These are phyloP conservation scores for Neurospora pannonica DNA, from an alignment of 495 filamentous ascomycete species.

Conservation along the genomic window DNA sequence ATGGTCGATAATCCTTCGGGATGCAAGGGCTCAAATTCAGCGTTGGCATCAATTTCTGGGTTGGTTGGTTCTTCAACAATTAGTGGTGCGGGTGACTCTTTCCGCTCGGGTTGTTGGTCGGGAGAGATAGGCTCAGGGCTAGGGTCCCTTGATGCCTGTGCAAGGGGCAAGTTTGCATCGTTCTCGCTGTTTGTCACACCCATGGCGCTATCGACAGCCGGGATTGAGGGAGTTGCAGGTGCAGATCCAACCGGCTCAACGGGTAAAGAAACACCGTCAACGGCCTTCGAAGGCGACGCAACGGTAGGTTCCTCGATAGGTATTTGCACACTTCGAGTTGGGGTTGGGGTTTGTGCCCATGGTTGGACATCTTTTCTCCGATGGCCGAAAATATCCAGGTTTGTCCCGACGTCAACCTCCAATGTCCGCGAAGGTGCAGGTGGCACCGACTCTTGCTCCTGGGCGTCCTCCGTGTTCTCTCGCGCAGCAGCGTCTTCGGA, in stretches of 20 bases:
- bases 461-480: neutral
- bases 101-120: neutral
- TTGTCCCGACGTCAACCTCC: conserved; percentile 21
- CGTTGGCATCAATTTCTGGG: neutral
- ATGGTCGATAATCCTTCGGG: conserved; percentile 23
- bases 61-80: neutral
- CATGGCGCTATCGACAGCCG: neutral
- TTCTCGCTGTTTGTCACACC: neutral
- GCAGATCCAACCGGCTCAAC: neutral
- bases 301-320: neutral
- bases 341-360: neutral
- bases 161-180: neutral
- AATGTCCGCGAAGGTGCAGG: neutral
- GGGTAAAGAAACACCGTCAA: neutral
- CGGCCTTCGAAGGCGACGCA: neutral
- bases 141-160: conserved; percentile 13
- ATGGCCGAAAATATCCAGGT: conserved; percentile 22
- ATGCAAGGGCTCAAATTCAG: conserved; percentile 7
- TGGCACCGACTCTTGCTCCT: neutral
- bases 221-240: neutral
- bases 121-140: neutral
- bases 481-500: neutral
- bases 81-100: neutral
- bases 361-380: neutral
- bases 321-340: neutral